Percentiles rank a stretch among this genome's conserved stretches.
Evolutionary conservation across 1,139 yeast genomes (phyloP).

Genomic region (Protomyces arabidopsidicola): DNA sequence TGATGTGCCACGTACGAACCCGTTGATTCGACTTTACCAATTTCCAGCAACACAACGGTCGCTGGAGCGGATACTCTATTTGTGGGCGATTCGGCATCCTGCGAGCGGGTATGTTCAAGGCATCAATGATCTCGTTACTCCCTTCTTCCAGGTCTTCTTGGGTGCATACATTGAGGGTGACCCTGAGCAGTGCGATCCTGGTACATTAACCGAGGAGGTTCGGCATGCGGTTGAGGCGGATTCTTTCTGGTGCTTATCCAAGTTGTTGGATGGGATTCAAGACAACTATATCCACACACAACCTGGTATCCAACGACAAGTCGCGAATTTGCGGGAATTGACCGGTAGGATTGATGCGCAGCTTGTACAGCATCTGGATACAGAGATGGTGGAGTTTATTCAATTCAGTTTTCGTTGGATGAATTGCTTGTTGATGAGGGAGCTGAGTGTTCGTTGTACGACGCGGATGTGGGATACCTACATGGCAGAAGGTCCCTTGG

Average conservation of each 20-base stretch:
- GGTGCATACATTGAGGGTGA: slow-evolving; percentile 57
- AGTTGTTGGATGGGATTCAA: slow-evolving; percentile 85
- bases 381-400: slow-evolving; percentile 81
- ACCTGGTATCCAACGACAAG: slow-evolving; percentile 93
- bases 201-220: slow-evolving; percentile 52
- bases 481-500: slow-evolving; percentile 73
- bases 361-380: slow-evolving; percentile 66
- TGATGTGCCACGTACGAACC: slow-evolving; percentile 93
- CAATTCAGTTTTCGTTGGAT: slow-evolving; percentile 98
- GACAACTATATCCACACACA: slow-evolving; percentile 97
- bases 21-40: slow-evolving; percentile 69
- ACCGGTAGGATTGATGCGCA: slow-evolving; percentile 74
- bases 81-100: slow-evolving; percentile 97
- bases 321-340: slow-evolving; percentile 68
- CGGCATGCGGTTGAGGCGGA: slow-evolving; percentile 77
- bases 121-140: slow-evolving; percentile 89
- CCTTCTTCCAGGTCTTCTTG: slow-evolving; percentile 84
- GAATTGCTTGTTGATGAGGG: slow-evolving; percentile 96
- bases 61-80: slow-evolving; percentile 71
- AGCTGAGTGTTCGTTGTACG: slow-evolving; percentile 67
- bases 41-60: slow-evolving; percentile 66
- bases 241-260: slow-evolving; percentile 91
- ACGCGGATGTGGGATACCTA: slow-evolving; percentile 98
- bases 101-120: slow-evolving; percentile 99
- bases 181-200: slow-evolving; percentile 58